Base-by-base conservation (phyloP, 768 basidiomycete species). In the Rubroboletus satanas region DNA sequence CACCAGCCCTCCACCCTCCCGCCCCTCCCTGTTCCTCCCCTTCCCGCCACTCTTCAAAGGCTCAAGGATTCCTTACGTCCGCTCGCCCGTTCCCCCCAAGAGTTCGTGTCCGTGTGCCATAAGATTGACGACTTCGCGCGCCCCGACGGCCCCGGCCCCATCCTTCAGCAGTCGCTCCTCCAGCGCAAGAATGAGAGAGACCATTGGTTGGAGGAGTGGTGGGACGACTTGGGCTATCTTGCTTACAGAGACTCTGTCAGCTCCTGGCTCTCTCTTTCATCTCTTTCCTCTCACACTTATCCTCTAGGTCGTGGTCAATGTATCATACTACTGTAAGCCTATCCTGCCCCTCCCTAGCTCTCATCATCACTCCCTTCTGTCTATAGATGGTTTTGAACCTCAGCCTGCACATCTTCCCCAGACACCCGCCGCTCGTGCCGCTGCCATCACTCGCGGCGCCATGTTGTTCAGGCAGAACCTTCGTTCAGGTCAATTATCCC, bases 191-290 rank as follows among this genome's bases (percentile, higher is more conserved):
- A 73, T 26, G 77, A 80, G 56, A 80, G 74, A 43, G 75, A 78
- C 36, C 88, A 92, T 62, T 98, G 94, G 94, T 75, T 98, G 26
- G 90, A 92, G 62, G 82, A 90, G 54, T 97, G 95, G 93, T 98
- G 95, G 94, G 93, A 98, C 67, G 86, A 91, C 60, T 70, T 66
- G 15, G 90, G 76, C 1, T 98, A 97, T 65, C 77, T 94, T 62
- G 79, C 83, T 5, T 98, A 94, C 68, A 76, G 94, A 49, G 94
- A 95, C 62, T 86, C 91, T 47, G 90, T 90, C 61, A 49, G 84
- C 65, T 23, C 10, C 50, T 31, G 17, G 1, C 31, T 18, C 21
- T 46, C 17, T 52, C 26, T 48, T 15, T n/a, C 18, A 4, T 45
- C 2, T 54, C 31, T 14, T 38, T 10, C 35, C 26, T 42, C 55